These are phyloP conservation scores for Voacanga thouarsii DNA, from an alignment of 257 asterid genomes.

Conservation along the genomic window DNA sequence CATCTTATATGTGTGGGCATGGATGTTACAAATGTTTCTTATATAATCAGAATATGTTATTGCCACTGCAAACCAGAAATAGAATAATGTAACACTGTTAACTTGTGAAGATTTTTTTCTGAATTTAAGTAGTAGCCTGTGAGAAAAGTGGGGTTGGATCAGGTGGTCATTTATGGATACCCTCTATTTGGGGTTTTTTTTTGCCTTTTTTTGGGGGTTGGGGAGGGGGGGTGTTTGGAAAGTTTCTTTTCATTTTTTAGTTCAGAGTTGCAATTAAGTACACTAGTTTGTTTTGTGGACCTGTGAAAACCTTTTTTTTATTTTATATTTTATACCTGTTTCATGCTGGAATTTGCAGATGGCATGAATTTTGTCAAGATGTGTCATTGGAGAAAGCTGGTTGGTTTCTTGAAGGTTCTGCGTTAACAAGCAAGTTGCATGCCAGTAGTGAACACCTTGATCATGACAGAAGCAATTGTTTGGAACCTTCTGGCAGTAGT, in stretches of 20 bases:
- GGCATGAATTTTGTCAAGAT: slow-evolving; percentile 80
- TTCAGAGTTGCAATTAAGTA: not conserved
- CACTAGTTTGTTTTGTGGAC: not conserved
- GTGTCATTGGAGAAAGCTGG: slow-evolving; percentile 71
- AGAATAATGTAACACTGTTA: not conserved
- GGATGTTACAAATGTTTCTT: not conserved
- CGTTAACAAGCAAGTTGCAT: slow-evolving; percentile 23
- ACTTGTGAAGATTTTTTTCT: not conserved
- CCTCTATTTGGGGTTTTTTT: too few species aligned
- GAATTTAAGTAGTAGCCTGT: not conserved
- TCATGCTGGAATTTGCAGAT: slow-evolving; percentile 43
- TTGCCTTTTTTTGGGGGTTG: too few species aligned
- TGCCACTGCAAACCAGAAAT: not conserved
- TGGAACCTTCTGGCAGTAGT: slow-evolving; percentile 25
- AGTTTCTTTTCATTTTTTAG: not conserved
- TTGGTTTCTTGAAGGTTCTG: slow-evolving; percentile 56
- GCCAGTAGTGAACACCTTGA: slow-evolving; percentile 24
- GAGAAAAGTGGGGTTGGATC: not conserved
- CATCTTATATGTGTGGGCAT: not conserved
- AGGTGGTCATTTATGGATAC: not conserved
- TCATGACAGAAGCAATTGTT: slow-evolving; percentile 18
- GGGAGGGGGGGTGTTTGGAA: not conserved
- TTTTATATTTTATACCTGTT: slow-evolving; percentile 4
- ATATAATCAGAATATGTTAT: not conserved
- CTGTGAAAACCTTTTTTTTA: not conserved